Conservation (phyloP, 441 rosid genomes). For the Gossypium schwendimanii region DNA sequence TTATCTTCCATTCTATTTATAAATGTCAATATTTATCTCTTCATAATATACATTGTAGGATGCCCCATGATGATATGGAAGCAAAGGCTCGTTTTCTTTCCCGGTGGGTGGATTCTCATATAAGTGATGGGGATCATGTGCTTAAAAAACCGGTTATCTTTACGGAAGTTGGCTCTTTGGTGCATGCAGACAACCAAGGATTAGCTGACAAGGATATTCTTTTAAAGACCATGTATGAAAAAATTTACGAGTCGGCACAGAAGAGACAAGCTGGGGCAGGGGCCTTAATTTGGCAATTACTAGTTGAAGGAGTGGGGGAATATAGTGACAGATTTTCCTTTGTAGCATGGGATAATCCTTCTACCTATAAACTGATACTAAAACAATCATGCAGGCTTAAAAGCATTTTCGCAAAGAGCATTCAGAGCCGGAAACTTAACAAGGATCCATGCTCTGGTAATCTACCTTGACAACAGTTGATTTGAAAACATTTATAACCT, state of each 20-base stretch:
- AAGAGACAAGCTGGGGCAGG: slow-evolving; percentile 38
- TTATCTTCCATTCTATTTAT: not conserved
- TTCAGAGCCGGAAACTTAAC: not conserved
- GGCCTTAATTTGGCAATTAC: slow-evolving; percentile 42
- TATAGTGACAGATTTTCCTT: slow-evolving; percentile 33
- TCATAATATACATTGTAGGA: not conserved
- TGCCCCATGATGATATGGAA: slow-evolving; percentile 4
- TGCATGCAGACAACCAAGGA: not conserved
- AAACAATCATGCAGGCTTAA: slow-evolving; percentile 2
- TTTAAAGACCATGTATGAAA: slow-evolving; percentile 28
- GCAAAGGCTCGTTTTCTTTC: slow-evolving; percentile 9
- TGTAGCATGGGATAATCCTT: slow-evolving; percentile 30
- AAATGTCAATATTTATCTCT: not conserved
- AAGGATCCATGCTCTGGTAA: not conserved
- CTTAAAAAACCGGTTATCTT: slow-evolving; percentile 6
- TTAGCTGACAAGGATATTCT: slow-evolving; percentile 23
- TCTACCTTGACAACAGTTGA: not conserved
- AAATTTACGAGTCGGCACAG: slow-evolving; percentile 35
- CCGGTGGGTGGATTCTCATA: slow-evolving; percentile 13
- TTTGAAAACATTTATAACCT: not conserved
- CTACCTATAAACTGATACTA: slow-evolving; percentile 27
- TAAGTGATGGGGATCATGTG: slow-evolving; percentile 11
- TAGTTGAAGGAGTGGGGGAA: slow-evolving; percentile 32
- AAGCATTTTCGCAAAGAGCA: not conserved
- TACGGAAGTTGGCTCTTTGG: slow-evolving; percentile 10